Percentiles rank a stretch among this genome's conserved stretches.
Evolutionary conservation across 192 early-diverging fungal species (phyloP).

Genomic region (Coemansia sp.): DNA sequence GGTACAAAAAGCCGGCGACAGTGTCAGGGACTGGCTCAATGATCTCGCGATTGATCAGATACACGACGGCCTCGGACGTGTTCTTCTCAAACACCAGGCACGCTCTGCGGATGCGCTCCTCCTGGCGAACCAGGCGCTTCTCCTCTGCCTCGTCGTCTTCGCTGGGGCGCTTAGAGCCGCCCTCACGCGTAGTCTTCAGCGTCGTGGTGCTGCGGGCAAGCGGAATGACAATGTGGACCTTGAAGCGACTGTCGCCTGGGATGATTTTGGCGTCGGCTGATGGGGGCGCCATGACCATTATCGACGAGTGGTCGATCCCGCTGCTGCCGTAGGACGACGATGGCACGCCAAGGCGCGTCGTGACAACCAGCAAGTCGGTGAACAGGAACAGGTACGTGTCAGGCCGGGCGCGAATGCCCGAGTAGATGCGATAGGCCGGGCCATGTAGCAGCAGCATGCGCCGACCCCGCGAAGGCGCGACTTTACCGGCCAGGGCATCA

Average conservation of each 20-base stretch:
- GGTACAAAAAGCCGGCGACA: conserved; percentile 54
- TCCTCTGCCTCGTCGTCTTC: conserved; percentile 54
- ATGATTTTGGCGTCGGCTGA: conserved; percentile 31
- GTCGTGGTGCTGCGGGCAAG: conserved; percentile 23
- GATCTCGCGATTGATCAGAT: conserved; percentile 55
- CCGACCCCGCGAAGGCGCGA: not conserved
- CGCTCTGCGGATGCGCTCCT: conserved; percentile 49
- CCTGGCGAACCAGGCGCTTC: conserved; percentile 44
- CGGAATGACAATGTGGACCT: conserved; percentile 50
- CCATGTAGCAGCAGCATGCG: conserved; percentile 55
- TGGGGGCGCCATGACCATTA: conserved; percentile 35
- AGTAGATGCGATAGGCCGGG: conserved; percentile 47
- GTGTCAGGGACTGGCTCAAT: conserved; percentile 39
- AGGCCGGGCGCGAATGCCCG: conserved; percentile 38
- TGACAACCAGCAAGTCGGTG: conserved; percentile 51
- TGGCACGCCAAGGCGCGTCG: conserved; percentile 18
- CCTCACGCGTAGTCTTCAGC: conserved; percentile 44
- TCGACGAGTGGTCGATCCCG: not conserved
- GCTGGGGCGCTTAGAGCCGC: conserved; percentile 44
- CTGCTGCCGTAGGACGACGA: not conserved
- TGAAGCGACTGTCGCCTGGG: conserved; percentile 34
- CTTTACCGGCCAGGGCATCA: not conserved
- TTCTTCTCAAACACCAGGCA: conserved; percentile 57
- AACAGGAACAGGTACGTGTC: conserved; percentile 58
- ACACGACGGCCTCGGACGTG: conserved; percentile 50